Percentiles rank a stretch among this genome's conserved stretches.
These are phyloP conservation scores for Pseudogymnoascus sp. DNA, from an alignment of 2,329 filamentous ascomycete genomes.

Conservation along the genomic window DNA sequence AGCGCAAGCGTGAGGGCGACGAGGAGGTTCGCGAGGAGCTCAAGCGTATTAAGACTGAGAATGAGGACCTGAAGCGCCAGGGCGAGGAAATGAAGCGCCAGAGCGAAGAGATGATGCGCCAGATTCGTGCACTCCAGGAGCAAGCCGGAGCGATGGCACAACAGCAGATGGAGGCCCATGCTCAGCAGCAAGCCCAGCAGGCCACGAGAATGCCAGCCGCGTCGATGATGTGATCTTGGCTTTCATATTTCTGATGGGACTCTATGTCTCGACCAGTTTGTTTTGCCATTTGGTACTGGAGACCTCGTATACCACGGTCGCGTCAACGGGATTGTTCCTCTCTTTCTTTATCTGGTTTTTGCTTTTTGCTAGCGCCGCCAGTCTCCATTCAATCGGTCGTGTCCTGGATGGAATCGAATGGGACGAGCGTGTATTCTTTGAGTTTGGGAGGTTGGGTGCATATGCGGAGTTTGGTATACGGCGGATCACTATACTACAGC, in stretches of 20 bases:
- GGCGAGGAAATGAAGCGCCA: slow-evolving; percentile 39
- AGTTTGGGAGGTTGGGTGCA: not conserved
- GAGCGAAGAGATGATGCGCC: slow-evolving; percentile 14
- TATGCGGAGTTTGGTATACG: not conserved
- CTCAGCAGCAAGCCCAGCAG: slow-evolving; percentile 1
- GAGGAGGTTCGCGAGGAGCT: slow-evolving; percentile 52
- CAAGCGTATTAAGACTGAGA: slow-evolving; percentile 60
- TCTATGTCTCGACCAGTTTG: not conserved
- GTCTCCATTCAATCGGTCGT: not conserved
- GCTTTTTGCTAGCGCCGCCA: not conserved
- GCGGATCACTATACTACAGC: not conserved
- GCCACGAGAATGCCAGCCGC: slow-evolving; percentile 3
- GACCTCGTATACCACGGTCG: not conserved
- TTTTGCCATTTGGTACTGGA: not conserved
- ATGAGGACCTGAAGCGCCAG: slow-evolving; percentile 49
- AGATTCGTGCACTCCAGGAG: slow-evolving; percentile 9
- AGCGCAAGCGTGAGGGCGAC: slow-evolving; percentile 37
- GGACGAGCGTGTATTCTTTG: slow-evolving; percentile 3
- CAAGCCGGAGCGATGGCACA: slow-evolving; percentile 1
- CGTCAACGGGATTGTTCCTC: not conserved
- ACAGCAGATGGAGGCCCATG: slow-evolving; percentile 2
- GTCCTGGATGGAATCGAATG: slow-evolving; percentile 2
- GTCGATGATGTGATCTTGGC: slow-evolving; percentile 2
- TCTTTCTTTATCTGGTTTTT: not conserved
- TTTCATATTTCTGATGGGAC: not conserved